Percentiles rank a stretch among this genome's conserved stretches.
Evolutionary conservation across 2,329 filamentous ascomycete genomes (phyloP).

Genomic region (Lasiodiplodia sp.): DNA sequence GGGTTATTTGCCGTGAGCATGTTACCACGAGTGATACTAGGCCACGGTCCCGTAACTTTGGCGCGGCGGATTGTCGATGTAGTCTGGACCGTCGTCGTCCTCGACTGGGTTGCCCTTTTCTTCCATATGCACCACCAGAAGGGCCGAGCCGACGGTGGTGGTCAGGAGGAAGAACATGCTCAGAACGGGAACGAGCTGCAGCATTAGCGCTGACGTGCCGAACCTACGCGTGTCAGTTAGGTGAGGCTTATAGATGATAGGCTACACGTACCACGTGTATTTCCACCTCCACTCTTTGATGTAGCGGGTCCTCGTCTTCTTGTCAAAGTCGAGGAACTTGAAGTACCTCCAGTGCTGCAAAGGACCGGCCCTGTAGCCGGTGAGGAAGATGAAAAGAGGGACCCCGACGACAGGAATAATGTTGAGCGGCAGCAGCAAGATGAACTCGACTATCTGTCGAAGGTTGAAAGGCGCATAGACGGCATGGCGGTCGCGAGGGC

Average conservation of each 20-base stretch:
- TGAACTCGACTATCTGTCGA: constrained; percentile 86
- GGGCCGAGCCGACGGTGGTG: constrained; percentile 79
- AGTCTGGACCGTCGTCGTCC: constrained; percentile 7
- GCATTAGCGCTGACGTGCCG: constrained; percentile 79
- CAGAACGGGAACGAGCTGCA: constrained; percentile 87
- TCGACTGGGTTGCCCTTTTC: constrained; percentile 48
- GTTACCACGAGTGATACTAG: neutral
- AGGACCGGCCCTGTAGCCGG: constrained; percentile 85
- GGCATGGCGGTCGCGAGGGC: constrained; percentile 77
- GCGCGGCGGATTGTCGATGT: constrained; percentile 21
- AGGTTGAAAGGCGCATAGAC: constrained; percentile 89
- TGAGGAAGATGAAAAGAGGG: constrained; percentile 85
- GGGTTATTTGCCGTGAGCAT: no score
- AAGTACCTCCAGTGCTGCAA: constrained; percentile 93
- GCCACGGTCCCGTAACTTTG: constrained; percentile 19
- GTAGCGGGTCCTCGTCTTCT: constrained; percentile 75
- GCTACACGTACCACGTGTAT: constrained; percentile 73
- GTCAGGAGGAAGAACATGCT: constrained; percentile 96
- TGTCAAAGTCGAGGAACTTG: constrained; percentile 75
- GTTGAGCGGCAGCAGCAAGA: constrained; percentile 74
- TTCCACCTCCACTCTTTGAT: constrained; percentile 75
- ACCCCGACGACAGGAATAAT: constrained; percentile 84
- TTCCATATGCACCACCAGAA: constrained; percentile 87
- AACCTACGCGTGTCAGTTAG: constrained; percentile 61
- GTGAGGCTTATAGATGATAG: neutral